phyloP scores from a whole-genome alignment of 2,329 filamentous ascomycete species.

The Emergomyces orientalis region DNA sequence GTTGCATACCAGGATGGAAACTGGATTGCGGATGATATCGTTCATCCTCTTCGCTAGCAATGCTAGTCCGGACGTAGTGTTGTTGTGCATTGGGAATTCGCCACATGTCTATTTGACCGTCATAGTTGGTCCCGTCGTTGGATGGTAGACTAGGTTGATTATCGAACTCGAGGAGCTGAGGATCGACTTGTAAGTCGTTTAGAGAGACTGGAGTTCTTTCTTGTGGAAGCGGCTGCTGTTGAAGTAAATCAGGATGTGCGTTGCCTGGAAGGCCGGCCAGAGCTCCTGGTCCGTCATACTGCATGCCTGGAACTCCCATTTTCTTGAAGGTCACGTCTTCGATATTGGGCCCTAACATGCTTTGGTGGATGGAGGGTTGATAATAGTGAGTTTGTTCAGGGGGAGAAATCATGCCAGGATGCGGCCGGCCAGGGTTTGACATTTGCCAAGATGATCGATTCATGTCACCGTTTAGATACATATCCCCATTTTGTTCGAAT shows the following conservation, averaged over 20 bases:
- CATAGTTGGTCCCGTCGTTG: constrained; percentile 13
- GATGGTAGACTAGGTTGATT: constrained; percentile 9
- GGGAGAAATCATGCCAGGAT: constrained; percentile 39
- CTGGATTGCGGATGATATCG: constrained; percentile 14
- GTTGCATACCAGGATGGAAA: constrained; percentile 25
- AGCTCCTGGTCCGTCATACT: constrained; percentile 24
- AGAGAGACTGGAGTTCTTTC: constrained; percentile 20
- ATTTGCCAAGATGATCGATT: constrained; percentile 44
- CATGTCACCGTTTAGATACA: constrained; percentile 12
- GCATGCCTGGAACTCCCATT: constrained; percentile 23
- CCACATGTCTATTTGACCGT: constrained; percentile 20
- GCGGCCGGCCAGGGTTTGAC: constrained; percentile 42
- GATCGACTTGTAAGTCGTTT: constrained; percentile 33
- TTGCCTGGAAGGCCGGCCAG: constrained; percentile 38
- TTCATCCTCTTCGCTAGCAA: constrained; percentile 14
- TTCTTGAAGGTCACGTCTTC: constrained; percentile 40
- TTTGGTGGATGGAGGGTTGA: constrained; percentile 40
- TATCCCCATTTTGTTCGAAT: constrained; percentile 11
- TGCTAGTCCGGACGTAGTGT: constrained; percentile 15
- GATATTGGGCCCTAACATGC: constrained; percentile 27
- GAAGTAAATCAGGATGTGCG: constrained; percentile 36
- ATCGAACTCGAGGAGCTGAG: constrained; percentile 31
- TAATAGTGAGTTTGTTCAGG: constrained; percentile 44
- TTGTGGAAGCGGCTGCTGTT: constrained; percentile 21
- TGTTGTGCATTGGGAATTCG: constrained; percentile 17